A percentile compares a stretch with the other conserved stretches of the same genome.
phyloP scores from a whole-genome alignment of 2,329 filamentous ascomycete species.

The Aureobasidium sp. region DNA sequence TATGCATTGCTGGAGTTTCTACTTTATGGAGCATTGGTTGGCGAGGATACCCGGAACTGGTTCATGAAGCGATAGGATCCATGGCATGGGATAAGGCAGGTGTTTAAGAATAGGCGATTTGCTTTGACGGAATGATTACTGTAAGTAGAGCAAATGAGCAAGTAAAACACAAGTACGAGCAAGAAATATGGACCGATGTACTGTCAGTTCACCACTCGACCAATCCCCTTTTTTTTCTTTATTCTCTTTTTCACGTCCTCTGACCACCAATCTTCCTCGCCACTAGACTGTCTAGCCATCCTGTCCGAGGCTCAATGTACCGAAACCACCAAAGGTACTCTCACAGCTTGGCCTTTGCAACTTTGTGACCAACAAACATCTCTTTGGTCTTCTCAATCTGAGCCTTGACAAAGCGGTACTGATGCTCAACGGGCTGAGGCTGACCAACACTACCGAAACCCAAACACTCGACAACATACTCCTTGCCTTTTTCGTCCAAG shows the following conservation, averaged over 20 bases:
- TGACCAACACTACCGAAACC: neutral
- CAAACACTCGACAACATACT: neutral
- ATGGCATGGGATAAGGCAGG: neutral
- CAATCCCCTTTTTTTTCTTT: neutral
- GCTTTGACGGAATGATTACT: neutral
- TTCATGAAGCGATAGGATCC: neutral
- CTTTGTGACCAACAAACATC: neutral
- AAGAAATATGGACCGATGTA: neutral
- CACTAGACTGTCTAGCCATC: too few species aligned
- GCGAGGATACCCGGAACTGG: neutral
- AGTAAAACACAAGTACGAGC: neutral
- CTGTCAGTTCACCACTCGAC: neutral
- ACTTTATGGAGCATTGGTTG: neutral
- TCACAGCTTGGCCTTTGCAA: neutral
- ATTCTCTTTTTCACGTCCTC: too few species aligned
- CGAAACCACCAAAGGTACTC: neutral
- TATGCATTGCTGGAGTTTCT: slow-evolving; percentile 9
- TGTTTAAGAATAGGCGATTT: neutral
- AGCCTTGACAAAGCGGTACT: neutral
- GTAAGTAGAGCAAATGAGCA: neutral
- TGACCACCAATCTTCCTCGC: too few species aligned
- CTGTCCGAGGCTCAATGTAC: neutral
- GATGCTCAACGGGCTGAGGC: neutral
- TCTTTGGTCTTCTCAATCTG: neutral
- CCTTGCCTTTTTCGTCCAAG: neutral